A percentile compares a stretch with the other conserved stretches of the same genome.
Evolutionary conservation across 306 rosid genomes (phyloP).

Genomic region (Lathyrus aphaca): DNA sequence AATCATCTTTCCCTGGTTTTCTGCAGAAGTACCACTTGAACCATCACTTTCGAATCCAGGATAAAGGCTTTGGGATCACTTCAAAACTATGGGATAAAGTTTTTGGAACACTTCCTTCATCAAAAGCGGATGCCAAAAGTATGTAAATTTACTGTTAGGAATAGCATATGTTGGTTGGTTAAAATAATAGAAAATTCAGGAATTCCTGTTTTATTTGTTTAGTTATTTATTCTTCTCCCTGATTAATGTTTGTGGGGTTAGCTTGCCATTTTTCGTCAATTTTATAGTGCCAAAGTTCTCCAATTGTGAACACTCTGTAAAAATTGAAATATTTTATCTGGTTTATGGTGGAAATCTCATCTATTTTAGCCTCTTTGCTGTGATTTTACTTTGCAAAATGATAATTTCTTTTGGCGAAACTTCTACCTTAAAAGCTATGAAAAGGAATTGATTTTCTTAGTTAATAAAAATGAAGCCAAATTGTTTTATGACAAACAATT

Average conservation of each 20-base stretch:
- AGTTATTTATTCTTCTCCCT: conserved; percentile 39
- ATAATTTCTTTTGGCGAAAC: not conserved
- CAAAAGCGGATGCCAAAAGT: conserved; percentile 57
- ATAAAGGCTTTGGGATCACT: conserved; percentile 89
- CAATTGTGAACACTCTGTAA: conserved; percentile 35
- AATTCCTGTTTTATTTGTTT: conserved; percentile 37
- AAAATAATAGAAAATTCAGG: conserved; percentile 47
- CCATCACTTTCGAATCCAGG: conserved; percentile 88
- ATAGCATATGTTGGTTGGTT: conserved; percentile 42
- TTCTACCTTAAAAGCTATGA: not conserved
- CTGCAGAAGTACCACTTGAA: conserved; percentile 89
- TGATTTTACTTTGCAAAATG: not conserved
- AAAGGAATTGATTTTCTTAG: not conserved
- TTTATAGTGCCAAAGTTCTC: conserved; percentile 45
- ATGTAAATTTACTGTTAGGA: conserved; percentile 47
- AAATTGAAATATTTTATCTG: conserved; percentile 28
- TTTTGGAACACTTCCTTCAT: conserved; percentile 84
- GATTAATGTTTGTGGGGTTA: conserved; percentile 37
- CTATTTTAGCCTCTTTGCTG: conserved; percentile 32
- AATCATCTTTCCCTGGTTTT: conserved; percentile 24
- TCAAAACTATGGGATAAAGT: conserved; percentile 85
- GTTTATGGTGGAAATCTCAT: conserved; percentile 33
- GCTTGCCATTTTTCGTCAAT: conserved; percentile 46
- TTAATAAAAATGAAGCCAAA: not conserved
- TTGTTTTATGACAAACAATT: not conserved